Conservation (phyloP, 1,284 basidiomycete genomes). For the Athelia sp. region DNA sequence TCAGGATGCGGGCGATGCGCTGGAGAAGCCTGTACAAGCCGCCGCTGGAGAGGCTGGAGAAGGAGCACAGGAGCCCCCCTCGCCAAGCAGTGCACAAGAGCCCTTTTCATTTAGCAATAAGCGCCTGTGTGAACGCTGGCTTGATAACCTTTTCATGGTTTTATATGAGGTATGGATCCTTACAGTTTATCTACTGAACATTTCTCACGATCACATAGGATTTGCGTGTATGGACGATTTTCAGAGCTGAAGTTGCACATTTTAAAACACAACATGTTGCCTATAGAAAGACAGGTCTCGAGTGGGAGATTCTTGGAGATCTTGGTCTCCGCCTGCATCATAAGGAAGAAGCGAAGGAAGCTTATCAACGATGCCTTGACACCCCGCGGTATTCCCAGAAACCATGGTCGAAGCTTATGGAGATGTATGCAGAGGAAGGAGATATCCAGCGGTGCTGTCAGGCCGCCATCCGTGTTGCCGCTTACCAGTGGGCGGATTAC, state of each 20-base stretch:
- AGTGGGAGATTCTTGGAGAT: constrained; percentile 99
- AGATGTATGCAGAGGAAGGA: constrained; percentile 92
- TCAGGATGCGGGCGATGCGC: constrained; percentile 20
- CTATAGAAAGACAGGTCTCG: constrained; percentile 92
- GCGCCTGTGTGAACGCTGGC: constrained; percentile 94
- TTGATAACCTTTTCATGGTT: constrained; percentile 99
- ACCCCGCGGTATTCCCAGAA: constrained; percentile 83
- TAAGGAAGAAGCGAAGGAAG: constrained; percentile 97
- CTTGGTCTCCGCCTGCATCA: constrained; percentile 89
- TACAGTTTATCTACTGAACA: background rate
- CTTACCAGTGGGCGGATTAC: constrained; percentile 85
- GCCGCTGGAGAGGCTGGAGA: constrained; percentile 44
- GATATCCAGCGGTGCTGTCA: constrained; percentile 90
- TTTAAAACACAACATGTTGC: constrained; percentile 97
- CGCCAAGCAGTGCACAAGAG: constrained; percentile 38
- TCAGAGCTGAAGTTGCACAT: constrained; percentile 97
- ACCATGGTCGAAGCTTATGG: constrained; percentile 89
- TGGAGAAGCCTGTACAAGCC: constrained; percentile 64
- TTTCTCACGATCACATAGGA: constrained; percentile 49
- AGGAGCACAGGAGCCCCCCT: constrained; percentile 17
- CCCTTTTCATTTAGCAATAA: constrained; percentile 94
- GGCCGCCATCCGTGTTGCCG: constrained; percentile 87
- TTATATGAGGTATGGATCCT: constrained; percentile 78
- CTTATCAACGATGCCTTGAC: constrained; percentile 92
- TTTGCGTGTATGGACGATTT: constrained; percentile 98